Percentiles rank a stretch among this genome's conserved stretches.
phyloP scores from a whole-genome alignment of 257 asterid species.

The Sherardia arvensis region DNA sequence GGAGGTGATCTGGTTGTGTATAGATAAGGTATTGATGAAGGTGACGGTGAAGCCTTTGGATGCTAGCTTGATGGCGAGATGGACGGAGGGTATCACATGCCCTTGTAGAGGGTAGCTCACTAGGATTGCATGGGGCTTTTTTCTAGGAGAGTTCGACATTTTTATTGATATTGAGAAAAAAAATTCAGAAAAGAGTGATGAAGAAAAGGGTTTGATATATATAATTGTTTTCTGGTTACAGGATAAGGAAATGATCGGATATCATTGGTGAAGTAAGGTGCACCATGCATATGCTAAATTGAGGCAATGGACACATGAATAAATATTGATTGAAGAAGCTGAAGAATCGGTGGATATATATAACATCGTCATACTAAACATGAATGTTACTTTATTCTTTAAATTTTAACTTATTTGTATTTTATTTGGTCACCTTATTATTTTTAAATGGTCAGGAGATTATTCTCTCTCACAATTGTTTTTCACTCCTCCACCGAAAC shows the following conservation, averaged over 20 bases:
- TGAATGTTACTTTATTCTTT: no score
- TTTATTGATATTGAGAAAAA: neutral
- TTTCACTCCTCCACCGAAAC: no score
- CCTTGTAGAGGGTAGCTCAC: slow-evolving; percentile 44
- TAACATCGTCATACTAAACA: no score
- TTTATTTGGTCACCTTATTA: no score
- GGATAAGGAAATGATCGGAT: neutral
- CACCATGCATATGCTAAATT: neutral
- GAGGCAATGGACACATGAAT: neutral
- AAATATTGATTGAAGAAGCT: slow-evolving; percentile 3
- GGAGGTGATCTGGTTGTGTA: slow-evolving; percentile 27
- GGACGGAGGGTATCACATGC: slow-evolving; percentile 35
- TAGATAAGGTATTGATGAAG: slow-evolving; percentile 35
- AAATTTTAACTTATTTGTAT: no score
- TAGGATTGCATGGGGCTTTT: slow-evolving; percentile 38
- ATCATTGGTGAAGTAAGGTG: neutral
- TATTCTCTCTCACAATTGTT: no score
- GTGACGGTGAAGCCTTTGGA: slow-evolving; percentile 37
- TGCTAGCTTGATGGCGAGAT: slow-evolving; percentile 41
- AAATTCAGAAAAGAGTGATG: neutral
- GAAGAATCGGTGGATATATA: neutral
- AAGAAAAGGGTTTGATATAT: neutral
- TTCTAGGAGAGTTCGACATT: slow-evolving; percentile 20
- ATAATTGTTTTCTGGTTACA: neutral
- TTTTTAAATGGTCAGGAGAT: no score